Conservation (phyloP, 768 basidiomycete species). For the Hypsizygus marmoreus region DNA sequence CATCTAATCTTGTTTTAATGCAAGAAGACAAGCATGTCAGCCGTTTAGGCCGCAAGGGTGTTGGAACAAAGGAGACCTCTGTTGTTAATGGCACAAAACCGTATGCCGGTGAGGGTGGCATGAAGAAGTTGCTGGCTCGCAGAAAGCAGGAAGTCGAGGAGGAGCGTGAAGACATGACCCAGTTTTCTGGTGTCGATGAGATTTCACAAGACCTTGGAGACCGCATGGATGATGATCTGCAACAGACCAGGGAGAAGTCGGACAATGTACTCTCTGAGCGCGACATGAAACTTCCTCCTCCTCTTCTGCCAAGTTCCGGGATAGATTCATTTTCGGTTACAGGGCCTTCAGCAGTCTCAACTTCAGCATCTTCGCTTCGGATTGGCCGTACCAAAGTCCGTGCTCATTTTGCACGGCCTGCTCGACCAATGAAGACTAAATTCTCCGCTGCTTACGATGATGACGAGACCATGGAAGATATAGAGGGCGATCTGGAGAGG, state of each 20-base stretch:
- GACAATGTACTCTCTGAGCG: conserved; percentile 18
- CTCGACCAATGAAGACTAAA: conserved; percentile 45
- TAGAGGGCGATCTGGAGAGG: conserved; percentile 38
- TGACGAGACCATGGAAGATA: conserved; percentile 48
- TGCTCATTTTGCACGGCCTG: conserved; percentile 62
- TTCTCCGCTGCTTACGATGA: conserved; percentile 70
- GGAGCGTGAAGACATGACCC: conserved; percentile 31
- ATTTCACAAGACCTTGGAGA: conserved; percentile 25
- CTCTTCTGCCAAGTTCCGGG: conserved; percentile 26
- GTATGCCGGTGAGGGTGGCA: conserved; percentile 76
- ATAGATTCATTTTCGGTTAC: conserved; percentile 36
- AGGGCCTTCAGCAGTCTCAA: conserved; percentile 22
- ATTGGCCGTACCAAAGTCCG: conserved; percentile 65
- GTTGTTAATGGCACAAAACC: conserved; percentile 65
- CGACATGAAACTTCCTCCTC: conserved; percentile 13
- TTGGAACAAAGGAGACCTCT: conserved; percentile 40
- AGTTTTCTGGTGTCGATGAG: conserved; percentile 25
- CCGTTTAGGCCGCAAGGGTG: conserved; percentile 43
- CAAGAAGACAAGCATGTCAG: conserved; percentile 54
- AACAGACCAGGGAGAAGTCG: conserved; percentile 11
- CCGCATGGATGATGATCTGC: conserved; percentile 27
- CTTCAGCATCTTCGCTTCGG: conserved; percentile 56
- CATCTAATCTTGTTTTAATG: conserved; percentile 55
- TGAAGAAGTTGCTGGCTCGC: conserved; percentile 74
- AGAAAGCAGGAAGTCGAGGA: conserved; percentile 59